A percentile compares a stretch with the other conserved stretches of the same genome.
These are phyloP conservation scores for Stropharia rugosoannulata DNA, from an alignment of 768 basidiomycete species.

Conservation along the genomic window DNA sequence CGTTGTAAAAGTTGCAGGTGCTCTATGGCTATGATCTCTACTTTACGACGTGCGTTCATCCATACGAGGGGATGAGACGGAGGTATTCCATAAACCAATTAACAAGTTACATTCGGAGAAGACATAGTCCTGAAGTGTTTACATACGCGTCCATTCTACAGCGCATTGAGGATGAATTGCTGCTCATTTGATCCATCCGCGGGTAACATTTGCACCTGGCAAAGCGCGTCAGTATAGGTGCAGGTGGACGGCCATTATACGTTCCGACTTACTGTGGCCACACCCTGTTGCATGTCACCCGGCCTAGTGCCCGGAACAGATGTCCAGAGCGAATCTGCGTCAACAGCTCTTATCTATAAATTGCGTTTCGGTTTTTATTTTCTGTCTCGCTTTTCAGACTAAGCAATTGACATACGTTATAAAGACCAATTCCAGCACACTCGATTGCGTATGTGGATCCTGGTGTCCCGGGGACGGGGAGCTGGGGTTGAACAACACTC, in stretches of 20 bases:
- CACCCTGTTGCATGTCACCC: constrained; percentile 6
- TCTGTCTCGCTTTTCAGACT: too few species aligned
- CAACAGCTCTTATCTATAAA: constrained; percentile 8
- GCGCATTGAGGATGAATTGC: constrained; percentile 6
- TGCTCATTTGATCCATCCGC: constrained; percentile 11
- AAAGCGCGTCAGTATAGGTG: background rate
- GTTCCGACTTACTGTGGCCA: background rate
- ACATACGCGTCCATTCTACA: background rate
- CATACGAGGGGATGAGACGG: background rate
- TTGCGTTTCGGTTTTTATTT: background rate
- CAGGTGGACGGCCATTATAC: background rate
- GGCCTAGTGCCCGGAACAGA: constrained; percentile 6
- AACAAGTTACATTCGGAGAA: background rate
- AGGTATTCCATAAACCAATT: background rate
- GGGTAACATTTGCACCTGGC: constrained; percentile 8
- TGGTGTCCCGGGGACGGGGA: background rate
- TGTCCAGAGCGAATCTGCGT: constrained; percentile 8
- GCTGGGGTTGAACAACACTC: constrained; percentile 3
- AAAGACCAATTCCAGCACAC: constrained; percentile 4
- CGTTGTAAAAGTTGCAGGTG: constrained; percentile 64
- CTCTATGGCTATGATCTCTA: constrained; percentile 41
- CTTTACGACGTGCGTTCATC: background rate
- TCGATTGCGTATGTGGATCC: constrained; percentile 6
- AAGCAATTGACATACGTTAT: background rate
- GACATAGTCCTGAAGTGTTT: background rate